Base-by-base conservation (phyloP, 352 stramenopile species). In the Phytophthora podocarpi region DNA sequence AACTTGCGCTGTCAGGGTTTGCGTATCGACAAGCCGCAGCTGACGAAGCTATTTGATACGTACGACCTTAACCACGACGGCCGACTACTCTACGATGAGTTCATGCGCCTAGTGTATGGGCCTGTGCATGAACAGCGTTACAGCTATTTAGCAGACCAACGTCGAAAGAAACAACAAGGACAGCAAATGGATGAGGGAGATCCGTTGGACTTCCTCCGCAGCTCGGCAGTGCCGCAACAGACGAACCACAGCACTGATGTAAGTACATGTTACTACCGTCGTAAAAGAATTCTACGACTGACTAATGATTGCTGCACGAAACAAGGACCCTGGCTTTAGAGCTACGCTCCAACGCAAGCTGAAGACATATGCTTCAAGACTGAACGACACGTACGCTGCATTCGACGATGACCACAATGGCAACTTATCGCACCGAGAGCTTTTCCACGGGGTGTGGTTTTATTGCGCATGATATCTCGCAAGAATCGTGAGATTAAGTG, bases 371-470 rank as follows among this genome's bases (percentile, higher is more conserved):
- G 61, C 67, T 8, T 64, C 66, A 11, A 58, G 61, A 10, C 55
- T 86, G 10, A 82, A 85, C 48, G 78, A 86, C 36, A 70, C 72
- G 21, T 86, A 81, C 49, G 63, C 62, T n/a, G 63, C 71, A 0
- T 88, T 88, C 43, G 76, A 88, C 18, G 55, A 79, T 21, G 76
- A 88, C 18, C 76, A 85, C 36, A 79, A 64, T 8, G 78, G 78
- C 9, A 82, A 75, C 3, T 26, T 88, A 15, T 88, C 78, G 18
- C 86, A 85, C 26, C 31, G 50, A 11, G 78, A 85, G 50, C 70
- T 86, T 48, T 71, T 66, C 12, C 60, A 79, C 16, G 78, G 78
- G 26, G 78, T 87, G 31, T 8, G 54, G 2, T 54, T 15, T 18
- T 21, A 31, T 35, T 31, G 5, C n/a, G n/a, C 18, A 26, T 15